Base-by-base conservation (phyloP, 1,284 basidiomycete genomes). In the Ustanciosporium gigantosporum region DNA sequence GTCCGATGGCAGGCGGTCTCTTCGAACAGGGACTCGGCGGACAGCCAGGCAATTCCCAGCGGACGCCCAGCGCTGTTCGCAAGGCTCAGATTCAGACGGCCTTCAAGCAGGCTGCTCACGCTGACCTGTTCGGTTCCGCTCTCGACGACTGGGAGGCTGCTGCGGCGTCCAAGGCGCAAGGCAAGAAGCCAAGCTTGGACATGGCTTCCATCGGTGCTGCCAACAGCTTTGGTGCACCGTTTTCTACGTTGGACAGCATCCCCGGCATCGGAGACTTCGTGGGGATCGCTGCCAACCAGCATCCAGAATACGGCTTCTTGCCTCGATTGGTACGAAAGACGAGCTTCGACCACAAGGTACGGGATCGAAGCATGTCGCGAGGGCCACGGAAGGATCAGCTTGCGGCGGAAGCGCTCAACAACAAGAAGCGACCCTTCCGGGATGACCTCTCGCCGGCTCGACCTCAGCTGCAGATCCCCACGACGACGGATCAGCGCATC, bases 341-440 rank as follows among this genome's bases (percentile, higher is more conserved):
- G 4, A 74, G 72, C 37, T 77, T 77, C 47, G 74, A 77, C 41
- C 74, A 77, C 62, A 76, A 74, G 37, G 74, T 77, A 21, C 60
- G 56, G 32, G 73, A 73, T 24, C 66, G 73, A 25, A 75, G 73
- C 51, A 53, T 61, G 35, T 73, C 70, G 13, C 57, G 73, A 6
- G 68, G 64, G 6, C 66, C 70, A 11, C 60, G 65, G 13, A 38
- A 52, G 5, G 61, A 65, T 17, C 58, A 58, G 29, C 38, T 62
- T 0, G 49, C 48, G 0, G 60, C 53, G 15, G 55, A 60, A 15
- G 52, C 52, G 3, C 37, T 51, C 40, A 71, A 66, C 53, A 65
- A 57, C 34, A 59, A 67, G 22, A 77, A 75, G 41, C 69, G 74
- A 22, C 60, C 73, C 2, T 69, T 69, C 47, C 53, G 68, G 16